phyloP scores from a whole-genome alignment of 2,329 filamentous ascomycete genomes.

The Calonectria naviculata region DNA sequence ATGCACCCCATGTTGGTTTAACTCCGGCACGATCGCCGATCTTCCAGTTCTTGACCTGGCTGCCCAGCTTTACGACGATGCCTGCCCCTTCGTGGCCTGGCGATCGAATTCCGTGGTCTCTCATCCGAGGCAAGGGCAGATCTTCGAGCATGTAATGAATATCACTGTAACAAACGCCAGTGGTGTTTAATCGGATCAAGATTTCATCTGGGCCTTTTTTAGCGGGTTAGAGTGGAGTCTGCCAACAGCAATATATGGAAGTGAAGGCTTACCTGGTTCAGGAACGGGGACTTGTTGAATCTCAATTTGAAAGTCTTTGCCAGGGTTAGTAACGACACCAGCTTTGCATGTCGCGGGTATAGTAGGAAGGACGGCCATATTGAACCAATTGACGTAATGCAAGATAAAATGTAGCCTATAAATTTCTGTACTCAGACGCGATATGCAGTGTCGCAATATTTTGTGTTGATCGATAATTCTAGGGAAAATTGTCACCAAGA shows the following conservation, averaged over 20 bases:
- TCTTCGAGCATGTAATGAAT: slow-evolving; percentile 4
- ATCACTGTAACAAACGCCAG: background rate
- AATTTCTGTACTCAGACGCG: background rate
- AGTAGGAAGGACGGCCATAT: background rate
- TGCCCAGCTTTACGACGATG: background rate
- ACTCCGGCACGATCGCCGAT: background rate
- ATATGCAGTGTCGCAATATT: background rate
- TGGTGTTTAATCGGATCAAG: background rate
- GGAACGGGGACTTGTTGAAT: background rate
- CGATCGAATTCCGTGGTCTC: background rate
- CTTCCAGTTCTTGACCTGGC: background rate
- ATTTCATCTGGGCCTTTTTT: background rate
- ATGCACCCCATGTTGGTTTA: background rate
- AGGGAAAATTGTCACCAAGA: background rate
- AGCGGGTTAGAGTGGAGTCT: too few species aligned
- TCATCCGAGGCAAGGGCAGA: background rate
- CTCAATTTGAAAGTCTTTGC: background rate
- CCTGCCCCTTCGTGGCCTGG: slow-evolving; percentile 10
- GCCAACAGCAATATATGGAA: background rate
- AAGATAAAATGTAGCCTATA: background rate
- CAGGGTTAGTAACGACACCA: background rate
- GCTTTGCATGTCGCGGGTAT: background rate
- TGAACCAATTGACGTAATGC: background rate
- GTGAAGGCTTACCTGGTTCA: background rate
- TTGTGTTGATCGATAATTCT: background rate